Conservation (phyloP, 768 basidiomycete species). For the Pilatotrama ljubarskyi region DNA sequence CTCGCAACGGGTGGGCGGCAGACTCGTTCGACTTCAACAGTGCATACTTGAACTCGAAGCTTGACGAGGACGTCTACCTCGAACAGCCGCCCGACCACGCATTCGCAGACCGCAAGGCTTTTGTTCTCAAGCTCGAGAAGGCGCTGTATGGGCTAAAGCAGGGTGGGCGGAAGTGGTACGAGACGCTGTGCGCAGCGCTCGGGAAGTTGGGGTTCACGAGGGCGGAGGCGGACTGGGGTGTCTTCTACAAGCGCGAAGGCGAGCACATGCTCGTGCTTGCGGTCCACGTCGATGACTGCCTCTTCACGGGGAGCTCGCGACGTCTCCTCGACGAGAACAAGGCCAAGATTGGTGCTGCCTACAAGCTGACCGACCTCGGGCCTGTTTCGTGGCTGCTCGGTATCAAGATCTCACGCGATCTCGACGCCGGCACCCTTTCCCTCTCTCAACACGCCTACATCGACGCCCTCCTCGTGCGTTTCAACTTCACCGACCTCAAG, state of each 20-base stretch:
- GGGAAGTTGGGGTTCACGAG: constrained; percentile 2
- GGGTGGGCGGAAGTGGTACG: constrained; percentile 35
- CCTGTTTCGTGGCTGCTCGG: constrained; percentile 27
- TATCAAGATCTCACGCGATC: constrained; percentile 24
- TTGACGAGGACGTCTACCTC: constrained; percentile 12
- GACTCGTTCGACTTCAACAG: constrained; percentile 22
- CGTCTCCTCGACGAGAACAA: background rate
- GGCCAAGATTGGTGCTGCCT: background rate
- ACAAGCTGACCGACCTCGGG: constrained; percentile 21
- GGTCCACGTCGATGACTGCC: constrained; percentile 22
- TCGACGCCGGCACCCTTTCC: constrained; percentile 8
- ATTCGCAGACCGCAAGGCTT: background rate
- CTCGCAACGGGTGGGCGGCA: constrained; percentile 17
- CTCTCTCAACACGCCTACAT: constrained; percentile 22
- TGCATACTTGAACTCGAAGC: constrained; percentile 10
- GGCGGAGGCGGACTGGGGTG: background rate
- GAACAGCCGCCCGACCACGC: constrained; percentile 19
- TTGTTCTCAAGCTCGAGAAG: constrained; percentile 18
- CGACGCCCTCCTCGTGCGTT: constrained; percentile 10
- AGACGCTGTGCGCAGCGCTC: constrained; percentile 13
- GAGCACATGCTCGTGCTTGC: background rate
- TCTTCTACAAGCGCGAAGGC: background rate
- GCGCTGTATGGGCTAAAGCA: constrained; percentile 39
- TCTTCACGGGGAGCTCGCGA: background rate
- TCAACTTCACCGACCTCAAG: background rate